phyloP scores from a whole-genome alignment of 495 filamentous ascomycete genomes.

The Trichoderma gamsii region DNA sequence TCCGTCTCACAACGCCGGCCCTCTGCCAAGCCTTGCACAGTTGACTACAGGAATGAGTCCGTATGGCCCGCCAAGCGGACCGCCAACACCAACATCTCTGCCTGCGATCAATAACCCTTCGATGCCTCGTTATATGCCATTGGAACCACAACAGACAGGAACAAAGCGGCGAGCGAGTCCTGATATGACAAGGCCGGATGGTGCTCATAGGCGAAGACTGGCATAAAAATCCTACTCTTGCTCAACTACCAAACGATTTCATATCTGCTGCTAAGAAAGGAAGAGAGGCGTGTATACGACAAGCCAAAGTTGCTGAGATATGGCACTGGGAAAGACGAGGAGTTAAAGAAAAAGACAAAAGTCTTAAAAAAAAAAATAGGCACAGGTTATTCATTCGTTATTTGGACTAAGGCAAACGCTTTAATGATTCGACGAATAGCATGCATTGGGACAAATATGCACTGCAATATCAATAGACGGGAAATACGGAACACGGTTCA shows the following conservation, averaged over 20 bases:
- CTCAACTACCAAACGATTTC: background rate
- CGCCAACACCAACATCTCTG: constrained; percentile 27
- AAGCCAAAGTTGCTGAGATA: background rate
- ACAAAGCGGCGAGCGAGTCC: constrained; percentile 39
- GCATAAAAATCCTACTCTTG: background rate
- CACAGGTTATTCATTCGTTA: background rate
- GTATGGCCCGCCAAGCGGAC: constrained; percentile 41
- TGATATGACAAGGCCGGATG: constrained; percentile 34
- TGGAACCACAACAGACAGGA: constrained; percentile 27
- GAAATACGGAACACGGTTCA: background rate
- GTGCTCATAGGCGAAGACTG: constrained; percentile 16
- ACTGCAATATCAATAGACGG: background rate
- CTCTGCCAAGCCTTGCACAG: constrained; percentile 48
- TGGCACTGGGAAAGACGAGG: background rate
- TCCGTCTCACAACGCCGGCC: constrained; percentile 26
- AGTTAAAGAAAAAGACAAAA: background rate
- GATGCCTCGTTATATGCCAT: constrained; percentile 34
- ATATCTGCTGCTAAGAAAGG: background rate
- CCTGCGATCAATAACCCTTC: constrained; percentile 33
- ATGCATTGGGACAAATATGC: background rate
- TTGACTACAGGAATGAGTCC: constrained; percentile 51
- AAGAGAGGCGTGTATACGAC: background rate
- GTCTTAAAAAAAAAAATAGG: background rate
- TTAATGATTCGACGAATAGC: background rate
- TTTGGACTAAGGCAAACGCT: background rate